phyloP scores from a whole-genome alignment of 768 basidiomycete genomes.

The Neoboletus subvelutipes region DNA sequence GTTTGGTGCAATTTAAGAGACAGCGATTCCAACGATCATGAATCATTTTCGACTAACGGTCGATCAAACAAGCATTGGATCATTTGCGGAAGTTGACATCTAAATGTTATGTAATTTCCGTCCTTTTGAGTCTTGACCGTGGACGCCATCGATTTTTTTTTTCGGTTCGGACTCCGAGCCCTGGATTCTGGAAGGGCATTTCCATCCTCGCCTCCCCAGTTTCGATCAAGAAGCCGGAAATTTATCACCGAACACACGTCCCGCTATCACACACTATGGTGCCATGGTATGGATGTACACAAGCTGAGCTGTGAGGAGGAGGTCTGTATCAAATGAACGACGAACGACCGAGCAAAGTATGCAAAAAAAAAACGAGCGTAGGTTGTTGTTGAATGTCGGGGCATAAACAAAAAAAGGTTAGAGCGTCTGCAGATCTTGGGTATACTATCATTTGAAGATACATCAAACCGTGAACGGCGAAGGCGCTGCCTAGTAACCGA shows the following conservation, averaged over 20 bases:
- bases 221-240: not conserved
- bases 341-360: constrained; percentile 8
- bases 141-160: not conserved
- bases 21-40: too few relatives aligned
- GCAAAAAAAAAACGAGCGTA: constrained; percentile 23
- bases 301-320: not conserved
- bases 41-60: too few relatives aligned
- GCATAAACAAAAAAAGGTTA: constrained; percentile 12
- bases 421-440: constrained; percentile 13
- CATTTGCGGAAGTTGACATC: too few relatives aligned
- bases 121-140: not conserved
- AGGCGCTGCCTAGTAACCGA: constrained; percentile 19
- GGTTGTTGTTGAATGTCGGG: constrained; percentile 2
- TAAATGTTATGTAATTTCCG: constrained; percentile 18
- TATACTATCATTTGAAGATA: constrained; percentile 21
- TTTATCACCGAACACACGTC: not conserved
- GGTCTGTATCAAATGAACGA: constrained; percentile 19
- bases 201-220: not conserved
- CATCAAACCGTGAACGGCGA: constrained; percentile 8
- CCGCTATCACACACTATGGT: too few relatives aligned
- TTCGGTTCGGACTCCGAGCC: not conserved
- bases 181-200: not conserved
- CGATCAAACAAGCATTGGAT: too few relatives aligned
- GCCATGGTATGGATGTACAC: constrained; percentile 2
- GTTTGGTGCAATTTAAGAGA: too few relatives aligned